phyloP scores from a whole-genome alignment of 2,329 filamentous ascomycete species.

The Cadophora sp. region DNA sequence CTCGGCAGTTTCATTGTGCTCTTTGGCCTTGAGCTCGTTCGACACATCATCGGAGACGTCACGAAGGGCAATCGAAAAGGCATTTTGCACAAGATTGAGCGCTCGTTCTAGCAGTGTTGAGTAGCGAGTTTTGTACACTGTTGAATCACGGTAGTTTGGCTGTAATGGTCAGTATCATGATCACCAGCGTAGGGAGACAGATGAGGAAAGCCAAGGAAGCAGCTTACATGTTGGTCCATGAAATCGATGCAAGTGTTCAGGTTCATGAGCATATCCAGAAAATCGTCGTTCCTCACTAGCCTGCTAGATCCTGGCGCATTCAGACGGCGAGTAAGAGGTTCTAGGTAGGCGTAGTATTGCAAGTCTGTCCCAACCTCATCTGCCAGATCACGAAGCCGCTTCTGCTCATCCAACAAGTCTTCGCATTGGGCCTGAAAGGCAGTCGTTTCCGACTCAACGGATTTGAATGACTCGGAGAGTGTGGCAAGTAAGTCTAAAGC shows the following conservation, averaged over 20 bases:
- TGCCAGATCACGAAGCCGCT: conserved; percentile 77
- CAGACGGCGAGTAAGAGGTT: conserved; percentile 85
- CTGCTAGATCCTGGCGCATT: conserved; percentile 91
- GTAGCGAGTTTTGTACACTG: conserved; percentile 87
- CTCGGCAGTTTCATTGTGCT: conserved; percentile 74
- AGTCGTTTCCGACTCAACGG: conserved; percentile 90
- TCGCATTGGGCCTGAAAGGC: conserved; percentile 93
- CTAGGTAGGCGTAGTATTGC: conserved; percentile 94
- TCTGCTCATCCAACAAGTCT: conserved; percentile 82
- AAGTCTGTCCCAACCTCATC: conserved; percentile 87
- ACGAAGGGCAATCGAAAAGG: conserved; percentile 47
- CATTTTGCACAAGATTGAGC: conserved; percentile 50
- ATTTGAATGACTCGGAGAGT: conserved; percentile 84
- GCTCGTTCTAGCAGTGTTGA: conserved; percentile 76
- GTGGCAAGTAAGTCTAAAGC: conserved; percentile 78
- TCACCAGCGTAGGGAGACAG: not conserved
- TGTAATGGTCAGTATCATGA: conserved; percentile 44
- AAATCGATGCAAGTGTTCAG: conserved; percentile 92
- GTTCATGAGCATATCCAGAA: conserved; percentile 85
- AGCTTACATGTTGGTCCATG: conserved; percentile 82
- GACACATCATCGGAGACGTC: conserved; percentile 65
- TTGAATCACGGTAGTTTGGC: conserved; percentile 85
- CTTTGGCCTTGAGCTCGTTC: conserved; percentile 65
- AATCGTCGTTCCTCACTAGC: conserved; percentile 82
- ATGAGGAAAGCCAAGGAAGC: not conserved